phyloP scores from a whole-genome alignment of 345 rosid species.

The Hibiscus syriacus region DNA sequence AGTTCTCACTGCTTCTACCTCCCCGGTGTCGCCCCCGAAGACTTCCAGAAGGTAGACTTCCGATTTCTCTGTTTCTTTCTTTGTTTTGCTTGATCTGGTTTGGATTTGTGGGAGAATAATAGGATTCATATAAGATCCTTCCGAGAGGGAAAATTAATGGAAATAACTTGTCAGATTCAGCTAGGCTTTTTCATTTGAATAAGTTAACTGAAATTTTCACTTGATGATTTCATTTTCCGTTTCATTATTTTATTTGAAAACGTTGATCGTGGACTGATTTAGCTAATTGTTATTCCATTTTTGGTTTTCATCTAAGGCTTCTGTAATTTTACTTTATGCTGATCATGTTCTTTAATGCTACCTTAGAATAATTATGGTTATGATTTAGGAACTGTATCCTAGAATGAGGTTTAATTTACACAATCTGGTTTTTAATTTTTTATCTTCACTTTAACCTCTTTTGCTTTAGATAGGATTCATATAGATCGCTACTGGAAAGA shows the following conservation, averaged over 20 bases:
- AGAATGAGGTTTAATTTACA: too few species aligned
- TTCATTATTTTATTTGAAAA: background rate
- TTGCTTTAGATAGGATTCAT: too few species aligned
- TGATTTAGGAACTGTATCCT: too few species aligned
- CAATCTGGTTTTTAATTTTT: too few species aligned
- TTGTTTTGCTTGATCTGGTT: constrained; percentile 1
- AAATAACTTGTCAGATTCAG: background rate
- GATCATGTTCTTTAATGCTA: too few species aligned
- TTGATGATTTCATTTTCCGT: background rate
- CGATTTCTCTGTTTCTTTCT: background rate
- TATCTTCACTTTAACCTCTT: too few species aligned
- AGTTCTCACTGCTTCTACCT: constrained; percentile 75
- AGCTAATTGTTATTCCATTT: too few species aligned
- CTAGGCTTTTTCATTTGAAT: background rate
- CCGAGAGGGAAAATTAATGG: background rate
- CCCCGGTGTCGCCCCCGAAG: constrained; percentile 96
- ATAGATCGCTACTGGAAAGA: too few species aligned
- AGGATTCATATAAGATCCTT: background rate
- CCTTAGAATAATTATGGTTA: too few species aligned
- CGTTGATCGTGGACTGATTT: background rate
- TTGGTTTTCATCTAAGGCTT: too few species aligned
- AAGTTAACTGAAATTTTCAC: background rate
- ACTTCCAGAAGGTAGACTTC: constrained; percentile 61
- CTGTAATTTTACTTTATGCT: too few species aligned
- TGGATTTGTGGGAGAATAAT: background rate